A percentile compares a stretch with the other conserved stretches of the same genome.
These are phyloP conservation scores for Musa schizocarpa DNA, from an alignment of 176 grass and related monocot genomes.

Conservation along the genomic window DNA sequence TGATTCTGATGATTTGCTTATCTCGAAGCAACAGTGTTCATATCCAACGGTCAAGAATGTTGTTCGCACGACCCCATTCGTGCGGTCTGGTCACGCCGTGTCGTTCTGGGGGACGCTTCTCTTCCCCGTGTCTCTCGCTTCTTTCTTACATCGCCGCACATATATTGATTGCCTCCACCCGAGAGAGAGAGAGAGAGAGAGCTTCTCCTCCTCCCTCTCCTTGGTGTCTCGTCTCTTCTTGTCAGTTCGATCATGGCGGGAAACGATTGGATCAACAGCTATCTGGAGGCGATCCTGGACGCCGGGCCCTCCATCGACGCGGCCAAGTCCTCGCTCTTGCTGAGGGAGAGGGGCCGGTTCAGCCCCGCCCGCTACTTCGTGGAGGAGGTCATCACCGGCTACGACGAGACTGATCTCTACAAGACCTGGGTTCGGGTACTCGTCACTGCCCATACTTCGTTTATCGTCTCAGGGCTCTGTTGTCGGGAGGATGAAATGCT, in stretches of 20 bases:
- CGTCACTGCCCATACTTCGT: background rate
- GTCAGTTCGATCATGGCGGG: slow-evolving; percentile 26
- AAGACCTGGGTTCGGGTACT: slow-evolving; percentile 53
- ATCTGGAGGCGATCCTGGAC: slow-evolving; percentile 49
- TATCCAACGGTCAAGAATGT: too few relatives aligned
- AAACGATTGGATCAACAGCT: slow-evolving; percentile 57
- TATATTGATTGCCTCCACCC: background rate
- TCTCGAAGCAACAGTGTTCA: too few relatives aligned
- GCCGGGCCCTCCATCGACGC: slow-evolving; percentile 29
- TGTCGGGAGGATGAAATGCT: background rate
- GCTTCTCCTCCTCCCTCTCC: background rate
- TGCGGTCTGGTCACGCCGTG: too few relatives aligned
- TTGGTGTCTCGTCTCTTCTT: background rate
- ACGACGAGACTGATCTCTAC: slow-evolving; percentile 54
- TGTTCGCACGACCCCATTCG: too few relatives aligned
- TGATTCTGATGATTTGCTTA: too few relatives aligned
- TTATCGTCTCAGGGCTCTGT: slow-evolving; percentile 1
- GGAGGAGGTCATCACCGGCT: slow-evolving; percentile 51
- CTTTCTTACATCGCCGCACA: too few relatives aligned
- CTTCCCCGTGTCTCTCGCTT: too few relatives aligned
- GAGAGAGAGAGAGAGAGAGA: background rate
- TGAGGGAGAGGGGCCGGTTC: slow-evolving; percentile 42
- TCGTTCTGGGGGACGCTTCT: too few relatives aligned
- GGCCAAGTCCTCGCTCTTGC: slow-evolving; percentile 34
- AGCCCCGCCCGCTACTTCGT: slow-evolving; percentile 49